Base-by-base conservation (phyloP, 495 filamentous ascomycete genomes). In the Aspergillus sparsus region DNA sequence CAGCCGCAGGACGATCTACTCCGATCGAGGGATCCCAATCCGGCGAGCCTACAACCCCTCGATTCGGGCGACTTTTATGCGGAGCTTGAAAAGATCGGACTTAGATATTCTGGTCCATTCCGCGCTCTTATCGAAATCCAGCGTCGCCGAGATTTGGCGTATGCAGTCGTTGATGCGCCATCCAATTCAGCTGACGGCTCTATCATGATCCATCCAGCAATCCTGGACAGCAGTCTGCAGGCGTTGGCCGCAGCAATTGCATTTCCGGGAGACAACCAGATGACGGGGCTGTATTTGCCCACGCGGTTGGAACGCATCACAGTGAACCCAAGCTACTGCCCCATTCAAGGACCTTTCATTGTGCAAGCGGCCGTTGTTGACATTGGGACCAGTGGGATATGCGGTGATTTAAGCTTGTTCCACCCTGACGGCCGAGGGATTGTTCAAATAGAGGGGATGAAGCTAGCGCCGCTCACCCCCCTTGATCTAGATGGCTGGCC, bases 41-140 rank as follows among this genome's bases (percentile, higher is more conserved):
- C 44, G 10, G 13, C 39, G 3, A 41, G 57, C 7, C 21, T 68
- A n/a, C 63, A 41, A 5, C 42, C 54, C 3, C 52, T 73, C 8
- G 61, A 73, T n/a, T 33, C 21, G 0, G 59, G 67, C 7, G 36
- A 57, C 4, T 70, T 72, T 56, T 74, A 74, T 36, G 5, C 18
- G 0, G 50, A 57, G 0, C 52, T 74, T 12, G 18, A 44, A 1
- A 50, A 49, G 7, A 1, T 73, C 9, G 72, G 72, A 1, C 64
- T 66, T 36, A 54, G 53, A 2, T 75, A 72, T 50, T 35, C 51
- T 0, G 62, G 58, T 10, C 39, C 42, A 2, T 74, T 74, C 58
- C 45, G 52, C 11, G 55, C 18, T 16, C 50, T 62, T 10, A 46
- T 35, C 32, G 46, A 49, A 2, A 53, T 65, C 34, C 59, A 62